A percentile compares a stretch with the other conserved stretches of the same genome.
These are phyloP conservation scores for Fistulinella prunicolor DNA, from an alignment of 768 basidiomycete genomes.

Conservation along the genomic window DNA sequence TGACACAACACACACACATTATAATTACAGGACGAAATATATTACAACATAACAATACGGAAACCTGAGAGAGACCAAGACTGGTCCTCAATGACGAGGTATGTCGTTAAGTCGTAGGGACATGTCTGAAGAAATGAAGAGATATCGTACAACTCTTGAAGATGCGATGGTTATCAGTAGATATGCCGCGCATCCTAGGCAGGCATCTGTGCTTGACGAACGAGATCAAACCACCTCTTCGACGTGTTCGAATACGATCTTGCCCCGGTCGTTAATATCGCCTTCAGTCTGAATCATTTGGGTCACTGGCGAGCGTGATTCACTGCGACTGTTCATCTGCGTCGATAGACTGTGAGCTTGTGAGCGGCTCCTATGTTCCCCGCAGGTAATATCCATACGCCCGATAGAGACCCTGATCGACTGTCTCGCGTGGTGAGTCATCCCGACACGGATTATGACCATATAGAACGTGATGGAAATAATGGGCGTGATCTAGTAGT, in stretches of 20 bases:
- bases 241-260: background rate
- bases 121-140: no score
- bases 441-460: constrained; percentile 8
- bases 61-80: no score
- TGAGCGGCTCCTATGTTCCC: background rate
- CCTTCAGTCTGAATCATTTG: background rate
- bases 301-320: background rate
- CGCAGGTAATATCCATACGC: background rate
- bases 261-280: background rate
- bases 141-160: no score
- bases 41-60: no score
- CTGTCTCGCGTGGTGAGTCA: background rate
- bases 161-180: no score
- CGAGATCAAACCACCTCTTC: background rate
- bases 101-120: no score
- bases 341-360: no score
- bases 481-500: constrained; percentile 1
- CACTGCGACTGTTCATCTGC: no score
- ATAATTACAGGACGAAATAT: no score
- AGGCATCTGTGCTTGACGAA: background rate
- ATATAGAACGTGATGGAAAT: constrained; percentile 16
- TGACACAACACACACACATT: no score
- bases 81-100: no score
- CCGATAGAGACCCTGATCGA: background rate
- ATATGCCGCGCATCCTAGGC: no score